These are phyloP conservation scores for Pyrenophora teres DNA, from an alignment of 2,329 filamentous ascomycete species.

Conservation along the genomic window DNA sequence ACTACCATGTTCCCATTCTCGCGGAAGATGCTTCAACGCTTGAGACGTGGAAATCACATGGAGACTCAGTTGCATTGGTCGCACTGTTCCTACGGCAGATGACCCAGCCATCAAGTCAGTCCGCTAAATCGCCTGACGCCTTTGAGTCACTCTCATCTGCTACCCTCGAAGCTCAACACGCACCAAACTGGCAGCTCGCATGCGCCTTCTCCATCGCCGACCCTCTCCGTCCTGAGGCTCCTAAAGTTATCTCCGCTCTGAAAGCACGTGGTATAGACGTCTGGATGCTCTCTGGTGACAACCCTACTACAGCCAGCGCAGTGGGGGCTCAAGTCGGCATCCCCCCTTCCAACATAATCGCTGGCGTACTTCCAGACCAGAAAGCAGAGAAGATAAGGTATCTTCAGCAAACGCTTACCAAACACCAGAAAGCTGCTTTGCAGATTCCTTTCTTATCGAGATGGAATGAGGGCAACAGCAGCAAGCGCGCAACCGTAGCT, in stretches of 20 bases:
- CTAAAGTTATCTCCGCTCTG: slow-evolving; percentile 66
- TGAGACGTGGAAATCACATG: slow-evolving; percentile 49
- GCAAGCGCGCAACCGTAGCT: slow-evolving; percentile 64
- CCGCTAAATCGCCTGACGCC: not conserved
- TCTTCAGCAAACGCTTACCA: slow-evolving; percentile 46
- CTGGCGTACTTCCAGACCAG: slow-evolving; percentile 81
- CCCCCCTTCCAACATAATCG: slow-evolving; percentile 73
- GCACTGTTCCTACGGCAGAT: slow-evolving; percentile 27
- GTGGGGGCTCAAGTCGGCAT: slow-evolving; percentile 80
- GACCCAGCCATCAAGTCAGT: not conserved
- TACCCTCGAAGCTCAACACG: not conserved
- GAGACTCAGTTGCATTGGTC: slow-evolving; percentile 50
- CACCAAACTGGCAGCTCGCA: slow-evolving; percentile 53
- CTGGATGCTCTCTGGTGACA: slow-evolving; percentile 94
- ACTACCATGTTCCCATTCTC: slow-evolving; percentile 41
- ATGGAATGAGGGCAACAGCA: not conserved
- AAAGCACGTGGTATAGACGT: slow-evolving; percentile 70
- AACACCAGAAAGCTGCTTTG: slow-evolving; percentile 21
- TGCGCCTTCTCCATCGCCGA: slow-evolving; percentile 79
- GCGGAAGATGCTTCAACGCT: slow-evolving; percentile 26
- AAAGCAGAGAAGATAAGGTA: slow-evolving; percentile 73
- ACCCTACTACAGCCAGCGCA: slow-evolving; percentile 78
- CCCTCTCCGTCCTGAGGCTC: slow-evolving; percentile 75
- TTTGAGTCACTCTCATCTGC: slow-evolving; percentile 1
- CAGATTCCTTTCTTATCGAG: slow-evolving; percentile 20